These are phyloP conservation scores for Parsonsia alboflavescens DNA, from an alignment of 257 asterid genomes.

Conservation along the genomic window DNA sequence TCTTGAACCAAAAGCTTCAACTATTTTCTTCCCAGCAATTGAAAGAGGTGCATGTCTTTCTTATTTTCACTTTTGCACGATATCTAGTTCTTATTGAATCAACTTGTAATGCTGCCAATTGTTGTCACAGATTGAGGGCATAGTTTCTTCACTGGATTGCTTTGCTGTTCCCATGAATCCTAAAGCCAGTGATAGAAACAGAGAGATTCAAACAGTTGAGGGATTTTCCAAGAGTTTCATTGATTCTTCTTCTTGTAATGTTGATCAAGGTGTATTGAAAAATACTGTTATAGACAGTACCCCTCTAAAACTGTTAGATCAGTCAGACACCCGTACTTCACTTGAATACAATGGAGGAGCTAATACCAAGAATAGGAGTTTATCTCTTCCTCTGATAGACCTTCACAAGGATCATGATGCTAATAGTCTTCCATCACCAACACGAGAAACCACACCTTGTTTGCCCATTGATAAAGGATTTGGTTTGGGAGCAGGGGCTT, in stretches of 20 bases:
- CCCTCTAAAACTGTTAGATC: conserved; percentile 33
- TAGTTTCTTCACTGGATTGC: conserved; percentile 35
- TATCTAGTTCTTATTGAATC: conserved; percentile 10
- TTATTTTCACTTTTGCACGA: background rate
- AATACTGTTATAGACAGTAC: conserved; percentile 27
- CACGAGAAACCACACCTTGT: conserved; percentile 53
- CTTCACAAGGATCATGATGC: conserved; percentile 92
- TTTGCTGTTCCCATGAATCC: conserved; percentile 24
- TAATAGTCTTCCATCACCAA: conserved; percentile 96
- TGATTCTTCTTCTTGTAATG: conserved; percentile 27
- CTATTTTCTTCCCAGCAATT: conserved; percentile 61
- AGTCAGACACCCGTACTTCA: conserved; percentile 21
- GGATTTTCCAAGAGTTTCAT: conserved; percentile 23
- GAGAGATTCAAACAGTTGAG: conserved; percentile 24
- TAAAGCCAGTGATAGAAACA: conserved; percentile 22
- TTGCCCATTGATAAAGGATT: conserved; percentile 50
- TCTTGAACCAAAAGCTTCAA: conserved; percentile 48
- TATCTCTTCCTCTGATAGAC: conserved; percentile 73
- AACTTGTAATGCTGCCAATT: conserved; percentile 28
- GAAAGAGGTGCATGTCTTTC: conserved; percentile 50
- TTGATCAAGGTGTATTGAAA: conserved; percentile 24
- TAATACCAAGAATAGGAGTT: conserved; percentile 48
- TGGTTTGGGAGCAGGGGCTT: conserved; percentile 33
- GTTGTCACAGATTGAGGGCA: conserved; percentile 55
- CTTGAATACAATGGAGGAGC: conserved; percentile 28